phyloP scores from a whole-genome alignment of 352 stramenopile species.

The Globisporangium viniferum region DNA sequence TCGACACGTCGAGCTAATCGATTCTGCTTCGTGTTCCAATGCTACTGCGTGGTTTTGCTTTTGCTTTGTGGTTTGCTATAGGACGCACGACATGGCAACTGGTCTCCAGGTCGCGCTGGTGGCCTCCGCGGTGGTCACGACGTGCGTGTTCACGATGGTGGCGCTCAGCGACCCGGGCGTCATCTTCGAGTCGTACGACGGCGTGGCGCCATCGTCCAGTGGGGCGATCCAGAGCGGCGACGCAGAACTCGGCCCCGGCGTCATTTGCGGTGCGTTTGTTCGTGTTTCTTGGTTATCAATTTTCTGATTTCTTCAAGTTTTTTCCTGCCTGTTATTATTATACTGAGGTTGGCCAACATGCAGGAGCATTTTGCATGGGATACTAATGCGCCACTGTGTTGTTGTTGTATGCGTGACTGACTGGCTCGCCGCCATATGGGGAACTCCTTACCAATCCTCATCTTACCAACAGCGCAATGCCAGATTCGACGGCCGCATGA shows the following conservation, averaged over 20 bases:
- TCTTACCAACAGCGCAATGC: slow-evolving; percentile 51
- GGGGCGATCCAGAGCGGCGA: slow-evolving; percentile 16
- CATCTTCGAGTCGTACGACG: slow-evolving; percentile 47
- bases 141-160: slow-evolving; percentile 69
- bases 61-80: slow-evolving; percentile 9
- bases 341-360: not conserved
- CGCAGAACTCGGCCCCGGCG: slow-evolving; percentile 36
- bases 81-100: slow-evolving; percentile 31
- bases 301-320: slow-evolving; percentile 7
- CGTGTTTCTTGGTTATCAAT: not conserved
- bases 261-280: slow-evolving; percentile 62
- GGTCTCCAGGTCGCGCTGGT: slow-evolving; percentile 48
- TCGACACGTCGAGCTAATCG: not conserved
- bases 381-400: slow-evolving; percentile 1
- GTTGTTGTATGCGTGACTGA: not conserved
- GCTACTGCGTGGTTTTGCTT: not conserved
- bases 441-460: not conserved
- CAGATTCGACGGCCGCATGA: slow-evolving; percentile 64
- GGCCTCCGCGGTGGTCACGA: slow-evolving; percentile 52
- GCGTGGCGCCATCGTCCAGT: slow-evolving; percentile 14
- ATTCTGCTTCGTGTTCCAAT: not conserved
- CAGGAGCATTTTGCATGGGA: not conserved
- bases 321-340: not conserved
- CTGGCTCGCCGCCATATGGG: not conserved
- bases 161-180: slow-evolving; percentile 76